Evolutionary conservation across 164 flowering plant species (phyloP).

Genomic region (Cinnamomum chago): DNA sequence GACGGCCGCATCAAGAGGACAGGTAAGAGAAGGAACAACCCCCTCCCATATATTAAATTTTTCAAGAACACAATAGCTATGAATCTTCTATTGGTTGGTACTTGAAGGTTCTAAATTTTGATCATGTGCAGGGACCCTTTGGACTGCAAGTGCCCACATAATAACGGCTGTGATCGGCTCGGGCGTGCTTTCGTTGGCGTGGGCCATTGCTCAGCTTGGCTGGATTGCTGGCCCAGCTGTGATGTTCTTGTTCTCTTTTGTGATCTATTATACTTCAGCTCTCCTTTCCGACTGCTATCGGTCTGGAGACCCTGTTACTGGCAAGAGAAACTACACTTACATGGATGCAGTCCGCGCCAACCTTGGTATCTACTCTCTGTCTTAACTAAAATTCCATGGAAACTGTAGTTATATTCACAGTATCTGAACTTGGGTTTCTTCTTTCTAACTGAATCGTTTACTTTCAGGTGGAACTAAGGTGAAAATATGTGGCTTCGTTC

Average conservation of each 20-base stretch:
- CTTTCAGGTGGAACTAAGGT: constrained; percentile 39
- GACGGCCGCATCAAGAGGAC: constrained; percentile 44
- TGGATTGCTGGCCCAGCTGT: constrained; percentile 65
- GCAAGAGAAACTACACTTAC: constrained; percentile 60
- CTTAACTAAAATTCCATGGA: neutral
- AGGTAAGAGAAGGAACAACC: neutral
- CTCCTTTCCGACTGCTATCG: constrained; percentile 56
- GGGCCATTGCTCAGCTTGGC: constrained; percentile 63
- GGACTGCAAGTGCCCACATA: constrained; percentile 66
- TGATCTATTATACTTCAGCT: constrained; percentile 43
- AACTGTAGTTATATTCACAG: neutral
- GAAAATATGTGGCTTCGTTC: constrained; percentile 48
- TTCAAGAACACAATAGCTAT: neutral
- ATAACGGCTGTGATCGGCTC: constrained; percentile 67
- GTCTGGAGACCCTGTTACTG: constrained; percentile 38
- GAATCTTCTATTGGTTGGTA: neutral
- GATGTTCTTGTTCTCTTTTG: constrained; percentile 47
- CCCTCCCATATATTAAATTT: neutral
- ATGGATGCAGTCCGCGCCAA: constrained; percentile 53
- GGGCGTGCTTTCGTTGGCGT: constrained; percentile 57
- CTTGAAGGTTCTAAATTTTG: neutral
- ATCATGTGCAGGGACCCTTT: constrained; percentile 34
- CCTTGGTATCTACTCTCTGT: constrained; percentile 32
- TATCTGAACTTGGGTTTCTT: neutral
- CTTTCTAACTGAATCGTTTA: neutral